Base-by-base conservation (phyloP, 306 rosid species). In the Carpinus viminea region DNA sequence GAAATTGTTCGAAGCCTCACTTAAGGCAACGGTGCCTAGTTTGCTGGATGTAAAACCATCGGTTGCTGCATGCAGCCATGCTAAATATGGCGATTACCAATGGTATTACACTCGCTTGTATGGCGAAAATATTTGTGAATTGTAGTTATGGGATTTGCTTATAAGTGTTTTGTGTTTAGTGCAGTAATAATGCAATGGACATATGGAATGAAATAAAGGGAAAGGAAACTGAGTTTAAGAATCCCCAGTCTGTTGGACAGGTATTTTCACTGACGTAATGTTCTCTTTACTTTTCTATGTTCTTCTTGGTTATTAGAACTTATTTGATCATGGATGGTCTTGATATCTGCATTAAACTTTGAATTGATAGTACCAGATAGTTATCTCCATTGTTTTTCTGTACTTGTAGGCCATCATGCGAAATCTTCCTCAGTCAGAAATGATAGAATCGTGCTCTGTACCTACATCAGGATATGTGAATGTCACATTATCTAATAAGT, bases 181-280 rank as follows among this genome's bases (percentile, higher is more conserved):
- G 85, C 85, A 96, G 99, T 83, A 95, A 93, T 76, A 95, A 95
- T 47, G 99, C 99, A 16, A 93, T 96, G 99, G 88, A 91, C 62
- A 74, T 93, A 17, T 96, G 90, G 91, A 86, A 94, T 65, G 90
- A 85, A 83, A 85, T 92, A 31, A 96, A 85, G 80, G 97, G 90
- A 76, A 91, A 86, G 75, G 82, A 86, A 52, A 79, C 91, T 31
- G 83, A 47, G 43, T 90, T 87, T 73, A 87, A 18, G 71, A 89
- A 89, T n/a, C 99, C 99, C 59, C 89, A 86, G 3, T 76, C 99
- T 66, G 91, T 95, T 73, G 99, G 99, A 46, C 89, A 93, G 91
- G 99, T 95, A 86, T 31, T 24, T 50, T 20, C n/a, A 20, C 53
- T 18, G 56, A 54, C 61, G 31, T 18, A 53, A 54, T 56, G 31